Base-by-base conservation (phyloP, 495 filamentous ascomycete species). In the Penicilliopsis zonata region DNA sequence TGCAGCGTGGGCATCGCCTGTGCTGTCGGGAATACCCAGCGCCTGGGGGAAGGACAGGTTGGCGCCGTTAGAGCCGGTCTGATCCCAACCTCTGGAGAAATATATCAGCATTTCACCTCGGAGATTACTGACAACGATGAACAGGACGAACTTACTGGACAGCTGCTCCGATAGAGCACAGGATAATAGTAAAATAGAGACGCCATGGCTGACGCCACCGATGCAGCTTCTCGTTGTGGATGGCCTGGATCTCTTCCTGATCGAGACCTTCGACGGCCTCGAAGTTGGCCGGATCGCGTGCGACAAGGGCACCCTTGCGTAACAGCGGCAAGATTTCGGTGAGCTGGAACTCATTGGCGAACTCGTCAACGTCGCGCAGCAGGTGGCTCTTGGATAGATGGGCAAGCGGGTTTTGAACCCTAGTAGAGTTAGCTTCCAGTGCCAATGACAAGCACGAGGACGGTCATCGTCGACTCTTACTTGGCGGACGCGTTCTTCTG, bases 131-230 rank as follows among this genome's bases (percentile, higher is more conserved):
- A n/a, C n/a, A n/a, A n/a, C n/a, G n/a, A n/a, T n/a, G n/a, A n/a
- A n/a, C 14, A 2, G 20, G 14, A 12, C 3, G 16, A 18, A 53
- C 60, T 33, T 57, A 61, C 54, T 82, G 77, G 3, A 80, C 72
- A 6, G 76, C 76, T 28, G 80, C 80, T 17, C 72, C 80, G 29
- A 85, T 70, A 15, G 79, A 82, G 44, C 73, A 77, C 10, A 82
- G 62, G 24, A 72, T 59, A 42, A 85, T 76, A 19, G 77, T 81
- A 23, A 78, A 65, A 49, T 82, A 85, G 9, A 85, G 69, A 14
- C 65, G 55, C 34, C 34, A 43, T 4, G 80, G 78, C 37, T 78
- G 74, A 23, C 65, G 61, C 73, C 76, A 85, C 32, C 74, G 74
- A 45, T 76, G 68, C 4, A 62, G 55, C 3, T 59, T 53, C 45